phyloP scores from a whole-genome alignment of 371 early-diverging fungal species.

The Mortierella sp. region DNA sequence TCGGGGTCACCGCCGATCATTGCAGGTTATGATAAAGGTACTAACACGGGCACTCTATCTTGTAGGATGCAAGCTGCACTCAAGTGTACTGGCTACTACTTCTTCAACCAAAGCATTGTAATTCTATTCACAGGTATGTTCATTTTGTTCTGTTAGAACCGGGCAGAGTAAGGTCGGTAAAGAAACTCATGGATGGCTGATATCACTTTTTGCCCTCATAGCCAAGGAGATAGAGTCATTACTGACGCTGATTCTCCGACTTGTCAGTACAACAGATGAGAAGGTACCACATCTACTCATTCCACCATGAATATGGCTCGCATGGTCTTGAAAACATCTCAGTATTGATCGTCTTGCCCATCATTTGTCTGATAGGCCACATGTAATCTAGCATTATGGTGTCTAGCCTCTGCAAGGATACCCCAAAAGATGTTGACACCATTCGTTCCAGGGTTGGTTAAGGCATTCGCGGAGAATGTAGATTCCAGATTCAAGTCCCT shows the following conservation, averaged over 20 bases:
- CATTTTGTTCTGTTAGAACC: background rate
- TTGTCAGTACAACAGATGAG: slow-evolving; percentile 15
- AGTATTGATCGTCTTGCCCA: background rate
- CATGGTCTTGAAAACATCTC: too few relatives aligned
- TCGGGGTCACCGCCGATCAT: too few relatives aligned
- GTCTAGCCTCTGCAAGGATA: slow-evolving; percentile 13
- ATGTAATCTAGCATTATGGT: slow-evolving; percentile 33
- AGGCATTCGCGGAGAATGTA: slow-evolving; percentile 22
- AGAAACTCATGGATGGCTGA: too few relatives aligned
- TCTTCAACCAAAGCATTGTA: slow-evolving; percentile 16
- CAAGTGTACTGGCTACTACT: slow-evolving; percentile 19
- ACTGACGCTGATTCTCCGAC: slow-evolving; percentile 2
- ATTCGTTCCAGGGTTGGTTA: slow-evolving; percentile 25
- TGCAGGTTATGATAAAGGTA: too few relatives aligned
- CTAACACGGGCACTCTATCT: background rate
- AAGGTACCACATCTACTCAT: slow-evolving; percentile 7
- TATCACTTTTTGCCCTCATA: background rate
- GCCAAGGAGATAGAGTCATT: slow-evolving; percentile 19
- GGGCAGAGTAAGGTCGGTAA: too few relatives aligned
- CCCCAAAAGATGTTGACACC: slow-evolving; percentile 14
- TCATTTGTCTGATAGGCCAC: slow-evolving; percentile 6
- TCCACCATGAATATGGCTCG: background rate
- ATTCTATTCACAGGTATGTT: slow-evolving; percentile 23
- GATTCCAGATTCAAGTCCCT: slow-evolving; percentile 31
- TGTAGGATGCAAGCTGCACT: slow-evolving; percentile 16